phyloP scores from a whole-genome alignment of 305 asterid genomes.

The Withania somnifera region DNA sequence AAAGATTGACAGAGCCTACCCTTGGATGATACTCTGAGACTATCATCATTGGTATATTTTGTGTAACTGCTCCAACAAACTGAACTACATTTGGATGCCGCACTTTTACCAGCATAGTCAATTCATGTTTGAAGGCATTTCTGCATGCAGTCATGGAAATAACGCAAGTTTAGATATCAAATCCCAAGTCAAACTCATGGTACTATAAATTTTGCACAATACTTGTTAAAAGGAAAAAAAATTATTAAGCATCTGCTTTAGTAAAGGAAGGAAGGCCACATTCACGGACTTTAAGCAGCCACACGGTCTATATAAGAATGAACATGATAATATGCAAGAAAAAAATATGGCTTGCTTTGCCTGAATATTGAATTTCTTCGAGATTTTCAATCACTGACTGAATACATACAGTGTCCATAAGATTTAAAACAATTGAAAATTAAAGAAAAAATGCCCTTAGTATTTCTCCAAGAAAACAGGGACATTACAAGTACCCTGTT shows the following conservation, averaged over 20 bases:
- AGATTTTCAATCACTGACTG: neutral
- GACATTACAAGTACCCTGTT: neutral
- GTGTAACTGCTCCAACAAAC: slow-evolving; percentile 98
- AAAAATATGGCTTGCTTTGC: neutral
- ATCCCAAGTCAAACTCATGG: neutral
- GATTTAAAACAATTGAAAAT: neutral
- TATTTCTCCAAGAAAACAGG: neutral
- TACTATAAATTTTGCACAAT: neutral
- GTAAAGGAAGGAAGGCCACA: neutral
- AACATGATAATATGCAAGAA: neutral
- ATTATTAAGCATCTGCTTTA: neutral
- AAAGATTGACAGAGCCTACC: slow-evolving; percentile 29
- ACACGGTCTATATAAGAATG: neutral
- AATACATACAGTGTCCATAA: neutral
- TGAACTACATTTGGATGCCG: slow-evolving; percentile 97
- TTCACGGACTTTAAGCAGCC: neutral
- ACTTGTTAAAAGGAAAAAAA: neutral
- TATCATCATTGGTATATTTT: slow-evolving; percentile 95
- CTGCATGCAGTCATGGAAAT: slow-evolving; percentile 28
- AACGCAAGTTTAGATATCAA: neutral
- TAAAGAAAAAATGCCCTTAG: neutral
- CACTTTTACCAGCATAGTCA: slow-evolving; percentile 82
- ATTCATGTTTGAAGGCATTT: slow-evolving; percentile 79
- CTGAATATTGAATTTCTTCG: neutral
- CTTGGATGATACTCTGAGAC: slow-evolving; percentile 71